Percentiles rank a stretch among this genome's conserved stretches.
Evolutionary conservation across 2,329 filamentous ascomycete genomes (phyloP).

Genomic region (Triangularia verruculosa): DNA sequence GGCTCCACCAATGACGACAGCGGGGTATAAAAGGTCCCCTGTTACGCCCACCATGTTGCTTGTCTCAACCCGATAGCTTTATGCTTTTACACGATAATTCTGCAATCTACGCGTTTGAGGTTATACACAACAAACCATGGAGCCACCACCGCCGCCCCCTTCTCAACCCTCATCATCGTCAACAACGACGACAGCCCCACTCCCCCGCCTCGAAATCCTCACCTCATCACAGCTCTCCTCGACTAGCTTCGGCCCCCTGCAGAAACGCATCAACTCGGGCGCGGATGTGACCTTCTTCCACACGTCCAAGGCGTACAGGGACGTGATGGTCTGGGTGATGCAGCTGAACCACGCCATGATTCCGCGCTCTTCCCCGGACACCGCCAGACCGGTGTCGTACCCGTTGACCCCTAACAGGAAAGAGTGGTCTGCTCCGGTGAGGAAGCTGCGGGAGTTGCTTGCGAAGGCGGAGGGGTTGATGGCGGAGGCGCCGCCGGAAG

Average conservation of each 20-base stretch:
- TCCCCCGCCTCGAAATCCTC: neutral
- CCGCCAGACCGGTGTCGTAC: neutral
- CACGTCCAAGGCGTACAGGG: constrained; percentile 75
- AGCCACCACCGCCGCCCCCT: neutral
- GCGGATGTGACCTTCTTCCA: constrained; percentile 82
- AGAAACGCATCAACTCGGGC: constrained; percentile 76
- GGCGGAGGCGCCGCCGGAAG: constrained; percentile 76
- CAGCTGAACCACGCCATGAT: constrained; percentile 88
- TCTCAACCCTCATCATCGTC: neutral
- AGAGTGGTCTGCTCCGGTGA: neutral
- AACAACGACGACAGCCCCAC: neutral
- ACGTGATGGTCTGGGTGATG: constrained; percentile 82
- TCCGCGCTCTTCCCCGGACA: constrained; percentile 50
- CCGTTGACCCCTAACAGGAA: neutral
- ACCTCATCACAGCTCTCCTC: neutral
- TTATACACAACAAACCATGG: neutral
- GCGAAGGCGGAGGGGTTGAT: constrained; percentile 63
- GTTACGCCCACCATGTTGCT: neutral
- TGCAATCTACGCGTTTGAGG: too few relatives aligned
- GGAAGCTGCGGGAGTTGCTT: constrained; percentile 62
- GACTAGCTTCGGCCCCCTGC: constrained; percentile 63
- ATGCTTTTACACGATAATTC: too few relatives aligned
- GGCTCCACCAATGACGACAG: neutral
- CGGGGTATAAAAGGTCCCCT: neutral
- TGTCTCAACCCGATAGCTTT: neutral